phyloP scores from a whole-genome alignment of 2,329 filamentous ascomycete genomes.

The Penicillium digitatum region DNA sequence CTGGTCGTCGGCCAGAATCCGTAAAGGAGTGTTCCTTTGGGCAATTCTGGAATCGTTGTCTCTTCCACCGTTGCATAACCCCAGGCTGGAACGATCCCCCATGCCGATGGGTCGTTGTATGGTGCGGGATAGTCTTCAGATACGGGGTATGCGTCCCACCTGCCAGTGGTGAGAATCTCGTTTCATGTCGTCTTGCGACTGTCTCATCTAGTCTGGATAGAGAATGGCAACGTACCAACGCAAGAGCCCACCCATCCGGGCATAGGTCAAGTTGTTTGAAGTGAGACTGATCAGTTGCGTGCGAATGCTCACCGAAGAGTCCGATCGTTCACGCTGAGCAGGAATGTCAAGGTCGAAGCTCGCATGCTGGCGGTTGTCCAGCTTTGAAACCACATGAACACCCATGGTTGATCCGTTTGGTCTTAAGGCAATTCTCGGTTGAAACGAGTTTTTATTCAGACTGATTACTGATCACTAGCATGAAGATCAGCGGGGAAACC shows the following conservation, averaged over 20 bases:
- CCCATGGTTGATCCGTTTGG: conserved; percentile 6
- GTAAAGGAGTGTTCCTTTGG: conserved; percentile 36
- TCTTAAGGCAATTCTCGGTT: neutral
- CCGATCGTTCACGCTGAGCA: neutral
- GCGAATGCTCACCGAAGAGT: conserved; percentile 15
- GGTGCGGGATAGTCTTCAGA: conserved; percentile 29
- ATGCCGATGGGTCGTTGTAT: conserved; percentile 37
- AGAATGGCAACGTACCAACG: conserved; percentile 10
- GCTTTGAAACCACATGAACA: conserved; percentile 31
- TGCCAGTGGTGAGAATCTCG: neutral
- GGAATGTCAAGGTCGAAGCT: conserved; percentile 3
- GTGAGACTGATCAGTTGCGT: conserved; percentile 15
- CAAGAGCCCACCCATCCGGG: conserved; percentile 5
- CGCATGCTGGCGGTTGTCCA: conserved; percentile 24
- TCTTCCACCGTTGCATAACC: conserved; percentile 46
- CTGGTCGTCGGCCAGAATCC: conserved; percentile 47
- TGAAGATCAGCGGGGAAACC: neutral
- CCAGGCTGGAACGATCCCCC: conserved; percentile 50
- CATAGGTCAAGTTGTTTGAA: conserved; percentile 23
- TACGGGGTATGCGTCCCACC: conserved; percentile 48
- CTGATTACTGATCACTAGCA: neutral
- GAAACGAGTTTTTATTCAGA: neutral
- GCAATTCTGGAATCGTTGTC: conserved; percentile 37
- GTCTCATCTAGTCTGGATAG: neutral
- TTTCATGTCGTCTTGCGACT: neutral